A percentile compares a stretch with the other conserved stretches of the same genome.
These are phyloP conservation scores for Lithospermum erythrorhizon DNA, from an alignment of 257 asterid genomes.

Conservation along the genomic window DNA sequence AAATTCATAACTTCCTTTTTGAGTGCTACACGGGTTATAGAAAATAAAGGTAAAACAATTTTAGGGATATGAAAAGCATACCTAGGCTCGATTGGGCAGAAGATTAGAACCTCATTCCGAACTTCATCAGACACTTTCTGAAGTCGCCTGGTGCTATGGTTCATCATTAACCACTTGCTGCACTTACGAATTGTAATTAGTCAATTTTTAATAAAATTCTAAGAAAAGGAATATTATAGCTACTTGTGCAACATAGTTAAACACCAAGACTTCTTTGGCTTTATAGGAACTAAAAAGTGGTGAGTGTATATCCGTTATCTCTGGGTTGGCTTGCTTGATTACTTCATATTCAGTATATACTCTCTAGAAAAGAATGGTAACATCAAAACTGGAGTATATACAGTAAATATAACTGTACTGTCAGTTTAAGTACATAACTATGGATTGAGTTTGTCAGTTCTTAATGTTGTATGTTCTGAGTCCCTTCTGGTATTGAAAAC, in stretches of 20 bases:
- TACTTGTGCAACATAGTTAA: not conserved
- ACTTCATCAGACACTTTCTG: conserved; percentile 91
- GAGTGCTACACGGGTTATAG: not conserved
- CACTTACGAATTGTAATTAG: conserved; percentile 13
- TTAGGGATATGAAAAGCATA: conserved; percentile 12
- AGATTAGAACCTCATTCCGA: conserved; percentile 61
- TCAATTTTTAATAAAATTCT: not conserved
- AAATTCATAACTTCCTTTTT: not conserved
- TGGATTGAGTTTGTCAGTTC: not conserved
- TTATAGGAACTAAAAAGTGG: not conserved
- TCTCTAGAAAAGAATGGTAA: too few species aligned
- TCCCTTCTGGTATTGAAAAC: not conserved
- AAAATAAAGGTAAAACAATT: not conserved
- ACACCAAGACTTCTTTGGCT: not conserved
- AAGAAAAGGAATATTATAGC: not conserved
- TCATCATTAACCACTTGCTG: conserved; percentile 99
- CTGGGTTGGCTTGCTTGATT: not conserved
- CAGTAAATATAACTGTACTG: not conserved
- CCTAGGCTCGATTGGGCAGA: conserved; percentile 72
- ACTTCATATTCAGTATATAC: too few species aligned
- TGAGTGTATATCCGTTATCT: not conserved
- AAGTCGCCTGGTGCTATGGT: conserved; percentile 79
- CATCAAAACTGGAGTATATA: too few species aligned
- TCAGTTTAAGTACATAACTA: not conserved
- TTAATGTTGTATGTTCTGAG: not conserved